phyloP scores from a whole-genome alignment of 2,329 filamentous ascomycete genomes.

The Aureobasidium uvarum region DNA sequence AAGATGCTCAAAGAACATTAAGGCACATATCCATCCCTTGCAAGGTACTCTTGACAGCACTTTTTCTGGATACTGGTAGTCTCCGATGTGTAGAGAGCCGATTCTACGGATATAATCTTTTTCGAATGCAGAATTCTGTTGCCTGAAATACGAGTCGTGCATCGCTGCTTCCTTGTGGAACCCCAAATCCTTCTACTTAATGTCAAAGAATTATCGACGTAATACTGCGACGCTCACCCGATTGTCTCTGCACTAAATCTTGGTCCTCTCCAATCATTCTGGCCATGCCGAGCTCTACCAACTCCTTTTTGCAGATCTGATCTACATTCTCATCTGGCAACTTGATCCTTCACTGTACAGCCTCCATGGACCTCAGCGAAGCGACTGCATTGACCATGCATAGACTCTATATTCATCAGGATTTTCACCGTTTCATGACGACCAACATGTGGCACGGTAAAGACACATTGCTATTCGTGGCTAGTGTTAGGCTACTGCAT shows the following conservation, averaged over 20 bases:
- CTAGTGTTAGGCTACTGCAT: neutral
- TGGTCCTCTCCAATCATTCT: no score
- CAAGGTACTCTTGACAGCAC: neutral
- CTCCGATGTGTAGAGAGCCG: neutral
- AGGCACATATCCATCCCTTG: no score
- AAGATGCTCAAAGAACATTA: no score
- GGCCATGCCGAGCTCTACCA: neutral
- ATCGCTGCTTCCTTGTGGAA: neutral
- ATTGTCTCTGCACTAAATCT: neutral
- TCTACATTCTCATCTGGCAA: neutral
- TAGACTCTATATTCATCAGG: neutral
- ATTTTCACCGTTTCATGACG: neutral
- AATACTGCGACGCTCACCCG: neutral
- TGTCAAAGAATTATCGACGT: neutral
- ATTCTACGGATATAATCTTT: neutral
- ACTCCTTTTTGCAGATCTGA: neutral
- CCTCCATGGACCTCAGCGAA: neutral
- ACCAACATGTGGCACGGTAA: neutral
- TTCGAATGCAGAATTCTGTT: neutral
- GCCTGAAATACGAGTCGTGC: conserved; percentile 2
- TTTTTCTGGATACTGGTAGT: neutral
- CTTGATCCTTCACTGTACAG: neutral
- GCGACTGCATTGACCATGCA: neutral
- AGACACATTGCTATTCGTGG: neutral
- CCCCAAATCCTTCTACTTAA: neutral